Percentiles rank a stretch among this genome's conserved stretches.
phyloP scores from a whole-genome alignment of 2,329 filamentous ascomycete species.

The Sarocladium strictum region DNA sequence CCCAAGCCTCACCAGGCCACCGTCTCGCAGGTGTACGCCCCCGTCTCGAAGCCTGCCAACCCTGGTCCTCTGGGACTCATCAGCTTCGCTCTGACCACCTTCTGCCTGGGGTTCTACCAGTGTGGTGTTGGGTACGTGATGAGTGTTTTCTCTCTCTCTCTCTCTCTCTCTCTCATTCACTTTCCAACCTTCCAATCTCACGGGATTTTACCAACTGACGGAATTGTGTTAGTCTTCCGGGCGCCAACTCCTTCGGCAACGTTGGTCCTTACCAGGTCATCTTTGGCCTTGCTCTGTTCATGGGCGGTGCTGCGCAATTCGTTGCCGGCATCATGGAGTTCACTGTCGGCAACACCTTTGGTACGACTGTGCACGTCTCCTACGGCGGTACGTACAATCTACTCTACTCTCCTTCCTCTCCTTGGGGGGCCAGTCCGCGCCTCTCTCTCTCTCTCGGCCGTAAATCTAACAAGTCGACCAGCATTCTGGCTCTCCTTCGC shows the following conservation, averaged over 20 bases:
- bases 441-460: background rate
- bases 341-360: conserved; percentile 54
- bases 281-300: conserved; percentile 27
- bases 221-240: conserved; percentile 22
- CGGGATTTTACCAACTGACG: background rate
- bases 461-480: background rate
- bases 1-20: conserved; percentile 23
- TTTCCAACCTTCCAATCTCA: background rate
- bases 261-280: conserved; percentile 30
- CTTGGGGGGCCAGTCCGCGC: background rate
- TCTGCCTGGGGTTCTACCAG: conserved; percentile 46
- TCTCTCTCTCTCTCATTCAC: too few relatives aligned
- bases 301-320: conserved; percentile 63
- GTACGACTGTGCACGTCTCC: conserved; percentile 53
- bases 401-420: background rate
- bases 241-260: conserved; percentile 24
- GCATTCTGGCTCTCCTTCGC: conserved; percentile 57
- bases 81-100: conserved; percentile 61
- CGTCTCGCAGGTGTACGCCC: conserved; percentile 28
- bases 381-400: conserved; percentile 37
- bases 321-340: conserved; percentile 56
- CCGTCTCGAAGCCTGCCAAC: conserved; percentile 46
- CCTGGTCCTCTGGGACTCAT: conserved; percentile 55
- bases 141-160: too few relatives aligned
- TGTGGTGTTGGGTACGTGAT: conserved; percentile 44